Evolutionary conservation across 2,329 filamentous ascomycete genomes (phyloP).

Genomic region (Fusarium sp.): DNA sequence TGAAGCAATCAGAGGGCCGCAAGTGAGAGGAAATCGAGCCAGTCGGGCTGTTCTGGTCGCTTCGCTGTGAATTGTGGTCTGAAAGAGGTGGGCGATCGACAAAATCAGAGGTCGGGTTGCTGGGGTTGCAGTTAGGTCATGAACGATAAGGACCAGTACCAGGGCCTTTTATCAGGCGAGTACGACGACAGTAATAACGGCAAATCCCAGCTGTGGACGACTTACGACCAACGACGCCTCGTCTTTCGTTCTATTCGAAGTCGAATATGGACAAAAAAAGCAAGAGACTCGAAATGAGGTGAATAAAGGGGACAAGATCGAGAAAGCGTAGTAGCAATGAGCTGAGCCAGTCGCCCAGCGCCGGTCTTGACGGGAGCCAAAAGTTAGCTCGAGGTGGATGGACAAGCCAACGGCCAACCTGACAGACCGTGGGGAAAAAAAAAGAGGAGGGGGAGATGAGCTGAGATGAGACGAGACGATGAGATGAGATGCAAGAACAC

Average conservation of each 20-base stretch:
- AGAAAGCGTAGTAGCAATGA: slow-evolving; percentile 33
- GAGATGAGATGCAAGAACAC: slow-evolving; percentile 31
- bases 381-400: slow-evolving; percentile 33
- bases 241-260: slow-evolving; percentile 20
- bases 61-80: slow-evolving; percentile 26
- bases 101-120: slow-evolving; percentile 37
- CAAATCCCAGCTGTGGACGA: slow-evolving; percentile 19
- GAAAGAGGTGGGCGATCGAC: slow-evolving; percentile 28
- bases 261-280: slow-evolving; percentile 12
- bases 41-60: slow-evolving; percentile 23
- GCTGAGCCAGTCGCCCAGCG: slow-evolving; percentile 47
- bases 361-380: slow-evolving; percentile 43
- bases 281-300: slow-evolving; percentile 15
- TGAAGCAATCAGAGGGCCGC: slow-evolving; percentile 16
- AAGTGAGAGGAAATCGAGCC: slow-evolving; percentile 12
- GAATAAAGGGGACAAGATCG: slow-evolving; percentile 36
- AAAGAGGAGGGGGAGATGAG: neutral
- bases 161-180: slow-evolving; percentile 35
- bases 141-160: slow-evolving; percentile 31
- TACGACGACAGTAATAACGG: slow-evolving; percentile 30
- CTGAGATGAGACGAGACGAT: slow-evolving; percentile 10
- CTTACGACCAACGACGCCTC: slow-evolving; percentile 37
- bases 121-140: slow-evolving; percentile 45
- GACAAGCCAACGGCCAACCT: slow-evolving; percentile 23
- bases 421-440: neutral